Base-by-base conservation (phyloP, 2,329 filamentous ascomycete species). In the Ustulina deusta region DNA sequence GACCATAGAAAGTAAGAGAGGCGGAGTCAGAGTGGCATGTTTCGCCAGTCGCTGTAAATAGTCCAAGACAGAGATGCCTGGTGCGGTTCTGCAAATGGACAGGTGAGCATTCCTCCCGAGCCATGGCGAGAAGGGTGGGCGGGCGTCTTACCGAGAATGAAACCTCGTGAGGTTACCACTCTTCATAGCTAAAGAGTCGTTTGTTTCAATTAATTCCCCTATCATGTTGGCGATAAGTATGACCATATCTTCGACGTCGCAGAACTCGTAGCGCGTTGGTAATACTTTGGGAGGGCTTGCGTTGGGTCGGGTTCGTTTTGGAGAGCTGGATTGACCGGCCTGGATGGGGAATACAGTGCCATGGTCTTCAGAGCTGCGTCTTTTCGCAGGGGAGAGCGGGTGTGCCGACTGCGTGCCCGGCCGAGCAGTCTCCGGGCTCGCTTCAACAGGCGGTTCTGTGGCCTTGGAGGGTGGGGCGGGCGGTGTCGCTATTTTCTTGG, bases 1-100 rank as follows among this genome's bases (percentile, higher is more conserved):
- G 65, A 99, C 96, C 93, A 99, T 98, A 74, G 94, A 96, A 40
- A 99, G 88, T n/a, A 99, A 86, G 58, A 99, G 91, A 0, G 96
- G 95, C 13, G 96, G 94, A 6, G 93, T 94, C 2, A 99, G 86
- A 0, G 95, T 97, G 29, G 96, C 96, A 78, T 99, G 96, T 66
- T 94, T 93, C 27, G 97, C 96, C 65, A 99, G 85, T 70, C 96
- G 91, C 75, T 96, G 92, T 40, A 99, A 87, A 78, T 99, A 99
- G 79, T 99, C 96, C 69, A 91, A 86, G 36, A 99, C 95, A 29
- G 94, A 97, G 67, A 99, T 99, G 60, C 93, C 94, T 7, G 96
- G 96, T 1, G 96, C 81, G 2, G 87, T 89, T 71, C 86, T 87
- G 61, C 48, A 56, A 59, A 61, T 15, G 51, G 36, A 25, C 34